Percentiles rank a stretch among this genome's conserved stretches.
These are phyloP conservation scores for Dipodascopsis uninucleata DNA, from an alignment of 805 yeast species.

Conservation along the genomic window DNA sequence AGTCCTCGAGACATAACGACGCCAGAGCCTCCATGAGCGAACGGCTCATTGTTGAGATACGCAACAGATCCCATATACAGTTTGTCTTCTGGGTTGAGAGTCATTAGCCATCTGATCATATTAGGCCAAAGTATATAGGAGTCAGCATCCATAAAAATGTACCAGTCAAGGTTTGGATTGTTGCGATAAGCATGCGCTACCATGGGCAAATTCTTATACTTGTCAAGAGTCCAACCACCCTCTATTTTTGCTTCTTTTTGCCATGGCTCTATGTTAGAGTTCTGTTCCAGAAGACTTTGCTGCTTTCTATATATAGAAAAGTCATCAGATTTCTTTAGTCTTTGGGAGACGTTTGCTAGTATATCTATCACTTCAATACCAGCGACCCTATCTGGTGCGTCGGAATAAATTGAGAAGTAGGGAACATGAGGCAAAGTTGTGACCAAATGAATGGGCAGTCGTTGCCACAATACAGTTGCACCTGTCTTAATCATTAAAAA, in stretches of 20 bases:
- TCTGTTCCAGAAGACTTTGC: slow-evolving; percentile 28
- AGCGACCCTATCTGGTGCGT: slow-evolving; percentile 33
- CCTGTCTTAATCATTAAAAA: slow-evolving; percentile 40
- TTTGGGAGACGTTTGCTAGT: slow-evolving; percentile 26
- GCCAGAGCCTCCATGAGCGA: slow-evolving; percentile 43
- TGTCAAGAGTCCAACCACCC: slow-evolving; percentile 36
- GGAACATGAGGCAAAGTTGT: slow-evolving; percentile 37
- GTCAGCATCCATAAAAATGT: slow-evolving; percentile 38
- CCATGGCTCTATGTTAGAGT: slow-evolving; percentile 27
- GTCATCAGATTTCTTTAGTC: slow-evolving; percentile 15
- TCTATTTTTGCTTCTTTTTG: slow-evolving; percentile 11
- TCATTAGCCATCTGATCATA: slow-evolving; percentile 29
- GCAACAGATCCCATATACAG: slow-evolving; percentile 37
- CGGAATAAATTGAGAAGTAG: slow-evolving; percentile 38
- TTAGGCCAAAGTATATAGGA: slow-evolving; percentile 34
- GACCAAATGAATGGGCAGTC: slow-evolving; percentile 37
- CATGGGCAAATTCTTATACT: slow-evolving; percentile 40
- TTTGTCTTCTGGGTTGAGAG: slow-evolving; percentile 31
- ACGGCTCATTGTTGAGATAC: slow-evolving; percentile 24
- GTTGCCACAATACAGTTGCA: slow-evolving; percentile 36
- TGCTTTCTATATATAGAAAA: slow-evolving; percentile 33
- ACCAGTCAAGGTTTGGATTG: slow-evolving; percentile 36
- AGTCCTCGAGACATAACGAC: slow-evolving; percentile 37
- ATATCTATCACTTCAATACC: slow-evolving; percentile 37
- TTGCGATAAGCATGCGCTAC: slow-evolving; percentile 36